Base-by-base conservation (phyloP, 805 yeast species). In the Candida khao-thaluensis region DNA sequence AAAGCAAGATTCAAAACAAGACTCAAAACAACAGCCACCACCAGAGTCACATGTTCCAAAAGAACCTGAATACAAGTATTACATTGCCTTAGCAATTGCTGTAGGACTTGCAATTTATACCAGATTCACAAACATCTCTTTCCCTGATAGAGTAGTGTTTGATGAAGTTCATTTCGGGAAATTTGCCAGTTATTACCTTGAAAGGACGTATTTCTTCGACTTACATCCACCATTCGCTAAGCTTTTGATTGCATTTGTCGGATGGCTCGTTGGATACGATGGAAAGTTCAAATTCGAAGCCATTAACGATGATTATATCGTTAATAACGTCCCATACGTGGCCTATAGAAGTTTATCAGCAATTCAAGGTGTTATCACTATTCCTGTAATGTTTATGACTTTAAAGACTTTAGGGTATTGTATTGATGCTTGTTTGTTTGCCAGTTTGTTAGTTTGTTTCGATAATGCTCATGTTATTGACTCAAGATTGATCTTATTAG, bases 171-270 rank as follows among this genome's bases (percentile, higher is more conserved):
- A 85, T 60, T 85, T 85, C 53, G 95, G 95, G 25, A 85, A 85
- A 53, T 85, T 85, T 59, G 91, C 91, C 6, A 77, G 88, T 1
- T 83, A 85, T 63, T 91, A 91, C 62, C 66, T 91, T 43, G 85
- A 91, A 62, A 75, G 96, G 46, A 84, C 96, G 0, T 93, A 86
- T 62, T 93, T 88, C 62, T 93, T 93, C 56, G 99, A 93, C 64
- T 79, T 93, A 37, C 99, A 93, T 65, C 99, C 99, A 7, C 99
- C 99, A 16, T 87, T 93, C 62, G 99, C 96, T 39, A 93, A 93
- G 61, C 72, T 93, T 59, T 71, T 90, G 50, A 87, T 91, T 63
- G 98, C 98, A 0, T 74, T 81, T 42, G 87, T 83, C 27, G 99
- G 99, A 30, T 88, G 82, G 72, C 53, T 93, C 17, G 79, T 83